Base-by-base conservation (phyloP, 306 rosid genomes). In the Cucurbita moschata region DNA sequence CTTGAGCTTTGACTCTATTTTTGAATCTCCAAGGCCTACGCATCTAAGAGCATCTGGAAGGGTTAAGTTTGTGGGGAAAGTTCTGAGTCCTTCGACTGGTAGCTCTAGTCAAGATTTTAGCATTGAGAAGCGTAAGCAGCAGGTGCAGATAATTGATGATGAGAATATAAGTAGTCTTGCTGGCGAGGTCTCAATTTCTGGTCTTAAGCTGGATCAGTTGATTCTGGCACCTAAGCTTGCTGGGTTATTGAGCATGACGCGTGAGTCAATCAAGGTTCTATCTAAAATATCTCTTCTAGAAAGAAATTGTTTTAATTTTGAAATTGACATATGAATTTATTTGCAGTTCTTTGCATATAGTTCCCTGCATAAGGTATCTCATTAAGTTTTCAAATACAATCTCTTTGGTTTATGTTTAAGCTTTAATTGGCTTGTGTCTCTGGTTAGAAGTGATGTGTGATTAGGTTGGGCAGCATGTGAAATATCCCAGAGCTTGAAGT, bases 141-240 rank as follows among this genome's bases (percentile, higher is more conserved):
- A 43, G 66, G 61, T 61, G 81, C 77, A 65, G 50, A 54, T 61
- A 78, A 63, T 75, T 75, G 83, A 82, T 74, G 75, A 83, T 74
- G 88, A 81, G 68, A 83, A 54, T 76, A 75, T 50, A 37, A 80
- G 76, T 64, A 73, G 85, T 81, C 94, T 93, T 23, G 85, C 83
- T 58, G 98, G 98, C 6, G 90, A 90, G 74, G 86, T 89, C 85
- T 81, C 80, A 50, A 86, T 94, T 66, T 85, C 96, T 30, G 94
- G 88, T 87, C 89, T 94, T 83, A 94, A 89, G 83, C 74, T 94
- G 82, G 90, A 94, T 79, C 98, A 94, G 78, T 80, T 94, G 82
- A 84, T 86, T 88, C 89, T 94, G 80, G 97, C 93, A 21, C 96
- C 97, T 82, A 91, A 90, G 74, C 73, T 90, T 77, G 85, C 85